phyloP scores from a whole-genome alignment of 176 grass and related monocot species.

The Neostapfia colusana region DNA sequence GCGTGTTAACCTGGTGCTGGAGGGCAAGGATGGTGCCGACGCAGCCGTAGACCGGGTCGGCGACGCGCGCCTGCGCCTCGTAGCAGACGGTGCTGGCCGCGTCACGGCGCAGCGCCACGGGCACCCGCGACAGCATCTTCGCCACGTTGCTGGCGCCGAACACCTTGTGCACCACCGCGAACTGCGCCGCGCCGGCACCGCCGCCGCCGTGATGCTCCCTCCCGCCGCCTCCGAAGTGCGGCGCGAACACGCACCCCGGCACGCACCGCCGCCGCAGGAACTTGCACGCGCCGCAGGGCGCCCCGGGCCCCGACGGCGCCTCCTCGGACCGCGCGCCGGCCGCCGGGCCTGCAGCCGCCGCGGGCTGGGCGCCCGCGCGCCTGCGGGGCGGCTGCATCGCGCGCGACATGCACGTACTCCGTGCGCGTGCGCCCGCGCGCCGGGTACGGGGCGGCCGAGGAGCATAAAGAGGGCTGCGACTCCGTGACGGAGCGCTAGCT shows the following conservation, averaged over 20 bases:
- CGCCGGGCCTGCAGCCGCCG: neutral
- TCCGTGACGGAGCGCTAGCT: neutral
- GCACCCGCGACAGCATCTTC: conserved; percentile 70
- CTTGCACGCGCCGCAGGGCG: conserved; percentile 91
- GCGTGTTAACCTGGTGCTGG: conserved; percentile 57
- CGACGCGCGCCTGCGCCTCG: conserved; percentile 77
- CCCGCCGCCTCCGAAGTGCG: conserved; percentile 53
- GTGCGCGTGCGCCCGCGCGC: neutral
- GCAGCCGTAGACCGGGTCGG: conserved; percentile 81
- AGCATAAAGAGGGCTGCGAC: conserved; percentile 4
- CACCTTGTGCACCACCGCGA: conserved; percentile 69
- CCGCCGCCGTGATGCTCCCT: conserved; percentile 22
- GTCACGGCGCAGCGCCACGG: conserved; percentile 47
- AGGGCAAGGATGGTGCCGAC: conserved; percentile 73
- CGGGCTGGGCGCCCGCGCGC: too few species aligned
- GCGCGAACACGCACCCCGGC: conserved; percentile 67
- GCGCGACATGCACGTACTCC: conserved; percentile 13
- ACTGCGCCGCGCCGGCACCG: conserved; percentile 51
- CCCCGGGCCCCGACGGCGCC: conserved; percentile 14
- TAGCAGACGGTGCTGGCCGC: conserved; percentile 67
- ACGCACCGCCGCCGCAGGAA: conserved; percentile 79
- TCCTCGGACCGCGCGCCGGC: neutral
- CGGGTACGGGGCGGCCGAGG: neutral
- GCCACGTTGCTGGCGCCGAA: conserved; percentile 89
- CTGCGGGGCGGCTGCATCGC: conserved; percentile 16